Conservation (phyloP, 1,284 basidiomycete genomes). For the Tilletia caries region DNA sequence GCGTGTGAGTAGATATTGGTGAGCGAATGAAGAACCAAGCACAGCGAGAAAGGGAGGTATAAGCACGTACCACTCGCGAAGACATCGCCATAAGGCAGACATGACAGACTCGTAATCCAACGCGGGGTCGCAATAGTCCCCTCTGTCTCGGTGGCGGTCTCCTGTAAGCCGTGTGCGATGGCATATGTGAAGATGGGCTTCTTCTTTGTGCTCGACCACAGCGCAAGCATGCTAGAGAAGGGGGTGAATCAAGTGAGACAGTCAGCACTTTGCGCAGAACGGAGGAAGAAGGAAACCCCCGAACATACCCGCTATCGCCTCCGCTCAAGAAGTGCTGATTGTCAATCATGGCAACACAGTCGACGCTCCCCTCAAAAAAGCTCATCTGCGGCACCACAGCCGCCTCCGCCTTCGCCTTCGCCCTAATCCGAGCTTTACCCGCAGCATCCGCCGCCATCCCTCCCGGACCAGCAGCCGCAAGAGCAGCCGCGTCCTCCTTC, state of each 20-base stretch:
- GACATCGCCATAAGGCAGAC: conserved; percentile 81
- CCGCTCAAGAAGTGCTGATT: conserved; percentile 87
- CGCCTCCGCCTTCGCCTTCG: conserved; percentile 60
- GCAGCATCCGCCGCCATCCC: neutral
- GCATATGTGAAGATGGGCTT: conserved; percentile 83
- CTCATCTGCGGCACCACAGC: conserved; percentile 19
- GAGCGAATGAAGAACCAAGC: too few relatives aligned
- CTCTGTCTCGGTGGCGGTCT: conserved; percentile 64
- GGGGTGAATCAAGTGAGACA: neutral
- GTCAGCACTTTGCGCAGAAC: conserved; percentile 16
- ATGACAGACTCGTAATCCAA: conserved; percentile 82
- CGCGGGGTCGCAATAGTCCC: conserved; percentile 73
- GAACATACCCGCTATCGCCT: conserved; percentile 81
- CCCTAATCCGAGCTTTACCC: conserved; percentile 38
- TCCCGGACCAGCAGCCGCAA: conserved; percentile 32
- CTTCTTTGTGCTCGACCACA: conserved; percentile 93
- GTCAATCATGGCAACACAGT: conserved; percentile 90
- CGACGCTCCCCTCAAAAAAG: conserved; percentile 79
- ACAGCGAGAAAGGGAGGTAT: neutral
- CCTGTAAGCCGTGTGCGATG: conserved; percentile 80
- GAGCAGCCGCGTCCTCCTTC: conserved; percentile 51
- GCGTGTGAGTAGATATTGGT: too few relatives aligned
- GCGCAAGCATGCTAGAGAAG: conserved; percentile 60
- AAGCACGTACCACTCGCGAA: conserved; percentile 75
- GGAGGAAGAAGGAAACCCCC: conserved; percentile 45